These are phyloP conservation scores for Tetradesmus lagerheimii DNA, from an alignment of 139 green algal species.

Conservation along the genomic window DNA sequence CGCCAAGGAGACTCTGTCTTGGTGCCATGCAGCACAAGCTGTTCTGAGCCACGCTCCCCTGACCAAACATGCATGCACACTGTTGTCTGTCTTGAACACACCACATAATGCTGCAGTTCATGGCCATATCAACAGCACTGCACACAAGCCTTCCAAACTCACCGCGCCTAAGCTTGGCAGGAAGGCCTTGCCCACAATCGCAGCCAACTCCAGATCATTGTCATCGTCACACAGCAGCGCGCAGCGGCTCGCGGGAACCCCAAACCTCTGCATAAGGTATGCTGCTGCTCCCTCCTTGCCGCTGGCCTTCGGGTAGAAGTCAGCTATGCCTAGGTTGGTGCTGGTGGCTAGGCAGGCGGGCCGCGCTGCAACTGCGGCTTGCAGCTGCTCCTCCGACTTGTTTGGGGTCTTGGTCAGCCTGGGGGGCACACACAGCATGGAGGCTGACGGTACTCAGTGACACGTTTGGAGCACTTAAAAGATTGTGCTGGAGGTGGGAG, in stretches of 20 bases:
- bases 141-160: neutral
- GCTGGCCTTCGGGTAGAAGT: slow-evolving; percentile 79
- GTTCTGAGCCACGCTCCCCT: too few species aligned
- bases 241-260: slow-evolving; percentile 38
- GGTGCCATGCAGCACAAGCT: too few species aligned
- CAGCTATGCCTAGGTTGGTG: slow-evolving; percentile 75
- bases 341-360: slow-evolving; percentile 59
- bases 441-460: too few species aligned
- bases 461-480: too few species aligned
- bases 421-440: neutral
- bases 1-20: too few species aligned
- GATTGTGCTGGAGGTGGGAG: too few species aligned
- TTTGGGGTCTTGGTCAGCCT: slow-evolving; percentile 24
- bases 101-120: too few species aligned
- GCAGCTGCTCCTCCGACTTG: slow-evolving; percentile 39
- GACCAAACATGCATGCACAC: too few species aligned
- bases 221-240: slow-evolving; percentile 85
- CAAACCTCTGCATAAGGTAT: slow-evolving; percentile 70
- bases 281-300: slow-evolving; percentile 74
- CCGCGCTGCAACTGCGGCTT: neutral
- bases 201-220: slow-evolving; percentile 82
- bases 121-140: too few species aligned
- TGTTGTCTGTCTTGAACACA: too few species aligned
- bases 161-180: slow-evolving; percentile 62
- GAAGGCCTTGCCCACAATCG: slow-evolving; percentile 70